Base-by-base conservation (phyloP, 2,329 filamentous ascomycete species). In the Aspergillus piperis region DNA sequence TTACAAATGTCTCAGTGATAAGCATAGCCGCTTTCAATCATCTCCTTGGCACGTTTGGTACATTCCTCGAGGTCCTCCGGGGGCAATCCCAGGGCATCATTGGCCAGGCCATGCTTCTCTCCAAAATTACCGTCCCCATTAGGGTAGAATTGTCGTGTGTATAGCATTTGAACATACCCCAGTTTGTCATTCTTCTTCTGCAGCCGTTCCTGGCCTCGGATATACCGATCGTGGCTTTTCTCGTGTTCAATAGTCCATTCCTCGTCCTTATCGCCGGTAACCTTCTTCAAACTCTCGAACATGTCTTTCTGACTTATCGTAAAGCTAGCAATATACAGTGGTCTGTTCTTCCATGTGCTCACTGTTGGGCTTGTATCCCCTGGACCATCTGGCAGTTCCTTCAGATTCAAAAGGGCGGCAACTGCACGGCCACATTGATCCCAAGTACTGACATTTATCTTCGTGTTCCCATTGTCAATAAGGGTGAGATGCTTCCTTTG, bases 221-320 rank as follows among this genome's bases (percentile, higher is more conserved):
- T 67, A 62, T 78, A 84, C 4, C 86, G 79, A 66, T 83, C 71
- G 19, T 73, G 57, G 0, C 77, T 71, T 0, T 73, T 64, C 69
- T 86, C 81, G n/a, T 80, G 73, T 2, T 67, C 75, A 59, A 90
- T 81, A 1, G 68, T 78, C 88, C 88, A 90, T 64, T 89, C 87
- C 0, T 70, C 73, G 47, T 87, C 83, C 2, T 76, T 82, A 0
- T 82, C 84, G 0, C 81, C 81, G 0, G 83, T 81, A 2, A 86
- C 85, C 0, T 83, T 81, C 64, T 86, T 78, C 11, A 87, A 70
- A 15, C 81, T 82, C 32, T 83, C 81, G 39, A 90, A 78, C 78
- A 90, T 89, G 27, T 90, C 87, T 10, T 80, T 78, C 73, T 90
- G 88, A 50, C 74, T 85, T 59, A 86, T 68, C 10, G 74, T 70